phyloP scores from a whole-genome alignment of 129 eudicot genomes.

The Mikania micrantha region DNA sequence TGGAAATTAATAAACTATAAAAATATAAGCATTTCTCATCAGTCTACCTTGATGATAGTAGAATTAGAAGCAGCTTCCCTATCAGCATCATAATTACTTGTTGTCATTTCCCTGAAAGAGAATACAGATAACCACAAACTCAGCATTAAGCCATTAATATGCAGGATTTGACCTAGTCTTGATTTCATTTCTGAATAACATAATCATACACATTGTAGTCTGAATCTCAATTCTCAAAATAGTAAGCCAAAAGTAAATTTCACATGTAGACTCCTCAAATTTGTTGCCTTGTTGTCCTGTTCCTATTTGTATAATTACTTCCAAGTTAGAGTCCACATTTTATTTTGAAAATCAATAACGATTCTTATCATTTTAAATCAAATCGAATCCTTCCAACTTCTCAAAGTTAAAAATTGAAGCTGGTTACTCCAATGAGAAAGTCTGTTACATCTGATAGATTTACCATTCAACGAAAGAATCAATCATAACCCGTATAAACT shows the following conservation, averaged over 20 bases:
- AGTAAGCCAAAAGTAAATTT: background rate
- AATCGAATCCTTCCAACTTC: background rate
- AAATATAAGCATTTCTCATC: slow-evolving; percentile 2
- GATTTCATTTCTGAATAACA: background rate
- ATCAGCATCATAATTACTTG: slow-evolving; percentile 32
- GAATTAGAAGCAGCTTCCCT: slow-evolving; percentile 25
- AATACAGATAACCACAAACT: slow-evolving; percentile 8
- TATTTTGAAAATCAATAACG: background rate
- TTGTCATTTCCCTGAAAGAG: slow-evolving; percentile 42
- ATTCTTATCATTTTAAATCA: background rate
- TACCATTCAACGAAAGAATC: background rate
- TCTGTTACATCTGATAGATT: background rate
- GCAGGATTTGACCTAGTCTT: background rate
- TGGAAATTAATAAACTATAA: background rate
- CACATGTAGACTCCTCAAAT: background rate
- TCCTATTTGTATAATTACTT: slow-evolving; percentile 2
- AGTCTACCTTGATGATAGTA: slow-evolving; percentile 31
- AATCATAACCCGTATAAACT: slow-evolving; percentile 2
- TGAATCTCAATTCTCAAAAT: background rate
- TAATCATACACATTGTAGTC: background rate
- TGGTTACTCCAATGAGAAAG: background rate
- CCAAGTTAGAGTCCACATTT: background rate
- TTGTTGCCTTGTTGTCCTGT: background rate
- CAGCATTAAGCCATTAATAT: background rate
- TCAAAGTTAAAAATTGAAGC: background rate